A percentile compares a stretch with the other conserved stretches of the same genome.
These are phyloP conservation scores for Salix caprea DNA, from an alignment of 345 rosid species.

Conservation along the genomic window DNA sequence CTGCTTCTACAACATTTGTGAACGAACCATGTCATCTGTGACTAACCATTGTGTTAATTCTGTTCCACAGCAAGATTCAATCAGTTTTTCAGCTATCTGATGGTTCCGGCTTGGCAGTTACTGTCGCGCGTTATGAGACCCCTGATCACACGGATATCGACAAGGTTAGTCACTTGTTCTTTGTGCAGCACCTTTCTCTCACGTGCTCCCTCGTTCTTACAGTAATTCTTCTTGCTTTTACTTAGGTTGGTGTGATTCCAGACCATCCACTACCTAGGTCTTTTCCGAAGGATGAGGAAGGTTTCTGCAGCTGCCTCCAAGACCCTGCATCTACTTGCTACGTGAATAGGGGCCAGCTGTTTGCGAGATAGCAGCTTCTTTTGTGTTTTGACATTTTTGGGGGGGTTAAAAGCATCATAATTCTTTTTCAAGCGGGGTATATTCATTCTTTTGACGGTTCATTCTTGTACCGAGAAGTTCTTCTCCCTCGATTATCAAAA, in stretches of 20 bases:
- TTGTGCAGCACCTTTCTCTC: neutral
- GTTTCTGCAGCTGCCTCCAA: constrained; percentile 72
- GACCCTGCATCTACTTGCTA: constrained; percentile 70
- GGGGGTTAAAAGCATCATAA: neutral
- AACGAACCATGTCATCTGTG: neutral
- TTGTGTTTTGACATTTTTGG: neutral
- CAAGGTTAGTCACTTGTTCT: constrained; percentile 43
- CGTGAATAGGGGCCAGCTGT: constrained; percentile 52
- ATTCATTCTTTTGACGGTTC: constrained; percentile 9
- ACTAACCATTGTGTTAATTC: constrained; percentile 8
- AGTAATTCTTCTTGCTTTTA: neutral
- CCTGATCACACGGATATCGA: constrained; percentile 86
- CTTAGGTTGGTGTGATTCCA: constrained; percentile 83
- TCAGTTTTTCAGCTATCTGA: constrained; percentile 92
- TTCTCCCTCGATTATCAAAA: neutral
- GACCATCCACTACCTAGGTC: constrained; percentile 79
- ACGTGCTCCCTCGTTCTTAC: too few species aligned
- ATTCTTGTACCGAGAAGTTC: neutral
- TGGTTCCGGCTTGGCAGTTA: constrained; percentile 91
- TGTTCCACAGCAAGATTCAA: constrained; percentile 79
- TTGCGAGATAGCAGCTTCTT: constrained; percentile 41
- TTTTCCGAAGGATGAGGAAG: constrained; percentile 73
- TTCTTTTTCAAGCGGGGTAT: neutral
- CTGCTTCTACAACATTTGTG: neutral
- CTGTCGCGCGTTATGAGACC: constrained; percentile 91